Evolutionary conservation across 2,329 filamentous ascomycete species (phyloP).

Genomic region (Cladophialophora psammophila): DNA sequence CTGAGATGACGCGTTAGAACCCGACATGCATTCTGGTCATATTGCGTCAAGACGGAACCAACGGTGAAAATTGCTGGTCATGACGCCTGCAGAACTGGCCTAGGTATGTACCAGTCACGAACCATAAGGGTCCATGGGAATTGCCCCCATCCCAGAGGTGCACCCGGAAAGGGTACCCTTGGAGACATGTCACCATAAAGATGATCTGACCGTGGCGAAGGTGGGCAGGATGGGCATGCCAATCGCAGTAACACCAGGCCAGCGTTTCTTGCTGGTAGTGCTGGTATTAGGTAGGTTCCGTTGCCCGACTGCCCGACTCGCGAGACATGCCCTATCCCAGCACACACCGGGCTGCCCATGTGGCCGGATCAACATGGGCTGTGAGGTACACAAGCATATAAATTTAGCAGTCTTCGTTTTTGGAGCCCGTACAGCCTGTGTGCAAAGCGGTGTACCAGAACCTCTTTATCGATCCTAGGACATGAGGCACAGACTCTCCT

Average conservation of each 20-base stretch:
- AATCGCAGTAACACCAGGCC: slow-evolving; percentile 9
- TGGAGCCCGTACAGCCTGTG: neutral
- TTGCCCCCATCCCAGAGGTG: neutral
- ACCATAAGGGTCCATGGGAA: slow-evolving; percentile 1
- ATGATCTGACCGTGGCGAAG: slow-evolving; percentile 12
- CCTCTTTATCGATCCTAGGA: neutral
- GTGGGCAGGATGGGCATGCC: neutral
- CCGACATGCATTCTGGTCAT: slow-evolving; percentile 11
- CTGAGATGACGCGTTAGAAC: slow-evolving; percentile 1
- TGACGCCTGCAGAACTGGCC: neutral
- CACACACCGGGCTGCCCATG: slow-evolving; percentile 1
- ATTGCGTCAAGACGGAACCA: slow-evolving; percentile 20
- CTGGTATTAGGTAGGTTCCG: neutral
- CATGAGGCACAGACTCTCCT: neutral
- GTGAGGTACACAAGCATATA: slow-evolving; percentile 18
- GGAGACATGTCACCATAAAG: slow-evolving; percentile 1
- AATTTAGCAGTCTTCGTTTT: slow-evolving; percentile 16
- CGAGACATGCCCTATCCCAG: neutral
- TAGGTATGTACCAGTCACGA: neutral
- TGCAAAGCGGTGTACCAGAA: slow-evolving; percentile 6
- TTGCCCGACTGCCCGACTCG: neutral
- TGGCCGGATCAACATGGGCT: slow-evolving; percentile 20
- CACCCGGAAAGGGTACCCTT: neutral
- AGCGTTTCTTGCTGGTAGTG: neutral
- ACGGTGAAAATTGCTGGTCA: neutral